Evolutionary conservation across 805 yeast species (phyloP), one percentile per base, ranked within the genome.

Genomic region (Candida loeiensis): DNA sequence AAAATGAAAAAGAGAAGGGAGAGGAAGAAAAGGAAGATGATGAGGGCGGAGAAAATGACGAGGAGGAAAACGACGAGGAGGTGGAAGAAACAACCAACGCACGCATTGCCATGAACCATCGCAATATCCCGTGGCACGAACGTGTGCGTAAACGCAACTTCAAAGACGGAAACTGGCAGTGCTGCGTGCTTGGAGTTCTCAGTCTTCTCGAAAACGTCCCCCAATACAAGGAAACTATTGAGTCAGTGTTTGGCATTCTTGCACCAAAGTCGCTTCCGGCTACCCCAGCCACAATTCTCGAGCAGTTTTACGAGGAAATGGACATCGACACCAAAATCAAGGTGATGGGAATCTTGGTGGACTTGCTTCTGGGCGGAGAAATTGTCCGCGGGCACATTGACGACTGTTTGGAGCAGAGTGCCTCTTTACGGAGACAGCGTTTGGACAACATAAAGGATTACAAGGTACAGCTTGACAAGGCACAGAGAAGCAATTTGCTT

Each of bases 141-240:
- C 69, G 95, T 29, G 68, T 91, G 14, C 74, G 80, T 11, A 80
- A 77, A 40, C 77, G 96, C 40, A 76, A 76, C 46, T 93, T 85
- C 58, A 79, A 74, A 50, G 89, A 87, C 51, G 95, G 96, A 3
- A 79, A 79, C 40, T 91, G 97, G 96, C 82, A 87, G 50, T 72
- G 83, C 29, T 75, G 84, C 31, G 59, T 90, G 31, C 58, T 89
- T 36, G 96, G 96, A 22, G 68, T 89, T 2, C 69, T 90, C 30
- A 77, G 79, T 15, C 66, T 71, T 36, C 77, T 79, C 12, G 78
- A 79, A 34, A 71, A 79, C 47, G 69, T 80, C 28, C 77, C 80
- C 1, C 73, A 72, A 11, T 83, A 76, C 62, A 55, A 65, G 18
- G 62, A 65, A 1, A 69, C 70, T 15, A 78, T 83, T 35, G 63